Percentiles rank a stretch among this genome's conserved stretches.
Conservation (phyloP, 805 yeast genomes). For the Cephaloascus albidus region DNA sequence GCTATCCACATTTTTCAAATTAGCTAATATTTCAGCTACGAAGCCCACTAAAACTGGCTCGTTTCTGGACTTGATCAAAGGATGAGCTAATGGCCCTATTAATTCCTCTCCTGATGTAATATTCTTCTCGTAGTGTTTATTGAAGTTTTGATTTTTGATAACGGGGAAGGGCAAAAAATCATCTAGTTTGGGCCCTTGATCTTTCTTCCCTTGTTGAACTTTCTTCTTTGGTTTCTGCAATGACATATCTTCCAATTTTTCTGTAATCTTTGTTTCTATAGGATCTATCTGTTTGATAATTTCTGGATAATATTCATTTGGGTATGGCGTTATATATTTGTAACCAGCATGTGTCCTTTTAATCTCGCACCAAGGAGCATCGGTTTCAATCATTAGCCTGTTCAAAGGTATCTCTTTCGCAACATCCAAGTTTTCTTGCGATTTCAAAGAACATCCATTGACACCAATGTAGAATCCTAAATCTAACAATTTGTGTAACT, state of each 20-base stretch:
- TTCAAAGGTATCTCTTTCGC: conserved; percentile 62
- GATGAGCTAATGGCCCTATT: conserved; percentile 20
- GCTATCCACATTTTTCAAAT: conserved; percentile 26
- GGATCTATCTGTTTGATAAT: conserved; percentile 2
- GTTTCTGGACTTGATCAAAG: conserved; percentile 73
- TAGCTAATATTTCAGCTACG: conserved; percentile 64
- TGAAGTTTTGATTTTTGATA: conserved; percentile 55
- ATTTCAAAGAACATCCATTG: conserved; percentile 88
- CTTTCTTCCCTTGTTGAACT: conserved; percentile 7
- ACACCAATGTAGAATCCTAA: conserved; percentile 68
- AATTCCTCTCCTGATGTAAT: conserved; percentile 4
- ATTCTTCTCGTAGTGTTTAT: conserved; percentile 9
- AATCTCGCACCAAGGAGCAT: conserved; percentile 98
- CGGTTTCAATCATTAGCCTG: conserved; percentile 78
- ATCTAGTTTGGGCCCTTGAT: conserved; percentile 23
- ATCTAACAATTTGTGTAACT: conserved; percentile 45
- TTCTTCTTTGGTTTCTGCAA: conserved; percentile 2
- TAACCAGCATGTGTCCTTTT: conserved; percentile 74
- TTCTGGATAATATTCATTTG: conserved; percentile 47
- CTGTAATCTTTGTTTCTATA: conserved; percentile 1
- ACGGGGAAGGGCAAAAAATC: conserved; percentile 52
- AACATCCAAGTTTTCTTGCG: conserved; percentile 62
- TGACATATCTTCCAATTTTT: conserved; percentile 3
- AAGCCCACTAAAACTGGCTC: conserved; percentile 86
- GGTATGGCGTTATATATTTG: conserved; percentile 43